Base-by-base conservation (phyloP, 371 early-diverging fungal genomes). In the Choanephora cucurbitarum region DNA sequence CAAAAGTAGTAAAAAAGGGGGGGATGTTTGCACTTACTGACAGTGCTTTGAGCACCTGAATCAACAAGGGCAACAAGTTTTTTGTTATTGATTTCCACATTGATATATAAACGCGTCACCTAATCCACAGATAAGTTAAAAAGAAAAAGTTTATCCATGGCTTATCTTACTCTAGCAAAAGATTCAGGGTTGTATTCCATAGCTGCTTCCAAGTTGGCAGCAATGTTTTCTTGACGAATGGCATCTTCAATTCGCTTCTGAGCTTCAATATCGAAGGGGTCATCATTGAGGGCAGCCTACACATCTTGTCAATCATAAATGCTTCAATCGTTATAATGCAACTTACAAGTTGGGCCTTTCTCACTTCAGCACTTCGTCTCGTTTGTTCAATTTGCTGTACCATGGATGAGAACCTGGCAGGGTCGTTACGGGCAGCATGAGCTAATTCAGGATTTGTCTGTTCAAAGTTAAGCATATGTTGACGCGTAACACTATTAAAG, bases 41-140 rank as follows among this genome's bases (percentile, higher is more conserved):
- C 95, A 7, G 98, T 97, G 19, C 91, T 91, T 61, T 97, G 98
- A 11, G 99, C 99, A 19, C 98, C 99, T 6, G 96, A 95, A 69
- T 98, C 99, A 1, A 98, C 96, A 69, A 98, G 89, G 0, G 98
- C 97, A 61, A 95, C 95, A 37, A 97, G 75, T 4, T 85, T 86
- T 32, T 80, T 80, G 11, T 90, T 90, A 70, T 98, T 98, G 50
- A 97, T 93, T 61, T 91, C 84, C 11, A 85, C 86, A 64, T 89
- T 77, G 39, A 98, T 90, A 72, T 96, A 98, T 15, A 97, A 83
- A 87, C 96, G 95, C 2, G 88, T 85, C 21, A 93, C 90, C 72
- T 84, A 55, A 28, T n/a, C n/a, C n/a, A n/a, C 10, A 1, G 33
- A 40, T 54, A 2, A 18, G n/a, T 15, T 13, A 23, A 21, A 8